phyloP scores from a whole-genome alignment of 192 early-diverging fungal genomes.

The Rhizoclosmatium globosum region DNA sequence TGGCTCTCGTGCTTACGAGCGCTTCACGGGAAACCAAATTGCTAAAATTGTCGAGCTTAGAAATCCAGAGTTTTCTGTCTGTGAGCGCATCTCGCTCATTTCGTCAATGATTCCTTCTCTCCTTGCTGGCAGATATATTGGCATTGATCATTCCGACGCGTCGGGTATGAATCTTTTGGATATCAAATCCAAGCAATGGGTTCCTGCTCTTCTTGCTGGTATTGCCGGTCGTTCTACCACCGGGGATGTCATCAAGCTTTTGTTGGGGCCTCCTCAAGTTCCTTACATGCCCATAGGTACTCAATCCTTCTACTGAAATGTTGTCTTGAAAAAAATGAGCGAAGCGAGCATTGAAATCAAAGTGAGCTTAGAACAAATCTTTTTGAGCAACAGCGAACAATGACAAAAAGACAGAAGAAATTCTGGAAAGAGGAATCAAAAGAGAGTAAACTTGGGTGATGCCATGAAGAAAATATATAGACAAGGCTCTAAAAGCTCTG shows the following conservation, averaged over 20 bases:
- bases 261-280: slow-evolving; percentile 56
- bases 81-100: slow-evolving; percentile 73
- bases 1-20: slow-evolving; percentile 78
- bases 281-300: slow-evolving; percentile 35
- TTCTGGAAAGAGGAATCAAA: too few species aligned
- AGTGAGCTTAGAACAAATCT: too few species aligned
- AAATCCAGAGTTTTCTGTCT: slow-evolving; percentile 49
- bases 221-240: slow-evolving; percentile 43
- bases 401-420: too few species aligned
- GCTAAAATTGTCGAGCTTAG: slow-evolving; percentile 53
- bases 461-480: too few species aligned
- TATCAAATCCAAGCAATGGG: slow-evolving; percentile 66
- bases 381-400: too few species aligned
- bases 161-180: slow-evolving; percentile 86
- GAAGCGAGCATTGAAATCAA: too few species aligned
- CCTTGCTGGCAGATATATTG: slow-evolving; percentile 61
- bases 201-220: slow-evolving; percentile 52
- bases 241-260: slow-evolving; percentile 42
- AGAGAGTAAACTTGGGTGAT: too few species aligned
- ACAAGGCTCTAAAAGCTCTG: too few species aligned
- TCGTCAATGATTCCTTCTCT: slow-evolving; percentile 76
- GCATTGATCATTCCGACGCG: slow-evolving; percentile 77
- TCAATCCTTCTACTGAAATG: too few species aligned
- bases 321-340: too few species aligned
- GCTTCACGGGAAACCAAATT: slow-evolving; percentile 74